Base-by-base conservation (phyloP, 805 yeast genomes). In the Saccharomyces eubayanus region DNA sequence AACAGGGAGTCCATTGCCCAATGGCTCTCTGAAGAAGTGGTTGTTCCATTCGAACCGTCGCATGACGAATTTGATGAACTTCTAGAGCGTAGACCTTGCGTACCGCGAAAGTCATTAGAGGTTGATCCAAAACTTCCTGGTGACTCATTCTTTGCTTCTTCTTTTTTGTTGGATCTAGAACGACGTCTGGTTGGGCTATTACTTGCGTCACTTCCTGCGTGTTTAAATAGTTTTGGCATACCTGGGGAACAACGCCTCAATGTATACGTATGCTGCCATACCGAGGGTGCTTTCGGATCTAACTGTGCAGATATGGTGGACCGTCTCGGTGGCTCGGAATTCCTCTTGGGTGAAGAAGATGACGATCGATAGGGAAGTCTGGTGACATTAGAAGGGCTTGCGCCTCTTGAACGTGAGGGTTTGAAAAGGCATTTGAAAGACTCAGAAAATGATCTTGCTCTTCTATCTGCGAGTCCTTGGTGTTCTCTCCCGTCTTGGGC, bases 381-480 rank as follows among this genome's bases (percentile, higher is more conserved):
- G 24, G 43, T 36, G 43, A n/a, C 43, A 16, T 36, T 36, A 36
- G 10, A 6, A 36, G 43, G 43, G 20, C 43, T 36, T 16, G 24
- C 2, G 6, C 24, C 21, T 36, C 43, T 36, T 36, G 21, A 36
- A 36, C 9, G 43, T 16, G 49, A 27, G 9, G 45, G 47, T 21
- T 55, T 59, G 51, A 64, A 64, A 16, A 64, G 53, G 28, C 59
- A 62, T 47, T 62, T 63, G n/a, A 64, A 51, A 6, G 68, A 63
- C 50, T 59, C 62, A 16, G 68, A 59, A n/a, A 64, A 43, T 3
- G 68, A 63, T 47, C 65, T 59, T 3, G 57, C 53, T 49, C 66
- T 58, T 28, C 58, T 58, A 11, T 55, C 50, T 30, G 55, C 53
- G 10, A 51, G 41, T 31, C 12, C 8, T 5, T 36, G 43, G 24